Evolutionary conservation across 2,329 filamentous ascomycete species (phyloP), one percentile per base, ranked within the genome.

Genomic region (Aspergillus pseudoviridinutans): DNA sequence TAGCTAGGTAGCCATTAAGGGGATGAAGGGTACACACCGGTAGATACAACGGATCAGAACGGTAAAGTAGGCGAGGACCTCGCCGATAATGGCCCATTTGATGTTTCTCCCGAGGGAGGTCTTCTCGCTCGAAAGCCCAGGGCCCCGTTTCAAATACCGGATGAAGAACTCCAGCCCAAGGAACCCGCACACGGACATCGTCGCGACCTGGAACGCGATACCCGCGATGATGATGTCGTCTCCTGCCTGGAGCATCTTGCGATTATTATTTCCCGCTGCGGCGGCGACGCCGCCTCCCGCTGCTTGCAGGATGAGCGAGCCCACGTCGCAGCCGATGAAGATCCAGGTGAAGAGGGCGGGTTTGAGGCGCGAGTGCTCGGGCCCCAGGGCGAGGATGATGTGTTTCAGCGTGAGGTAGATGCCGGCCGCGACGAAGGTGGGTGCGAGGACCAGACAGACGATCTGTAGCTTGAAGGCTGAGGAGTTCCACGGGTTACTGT

Each of bases 291-390:
- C 84, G 56, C 84, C 84, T 12, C 84, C 84, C 7, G 76, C 77
- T 4, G 82, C 83, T 68, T 87, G 84, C 4, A 86, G 71, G 12
- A 83, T 61, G n/a, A 87, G 78, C n/a, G 80, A 82, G 54, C 83
- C 63, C 46, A 86, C 61, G 61, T 87, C 85, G 64, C 81, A 84
- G n/a, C 74, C 66, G 61, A 87, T 82, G 71, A 87, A 87, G 58
- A 86, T 79, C 68, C 80, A 80, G 10, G 84, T 84, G 68, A 85
- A 86, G 53, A 78, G 73, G 5, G 72, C 69, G 6, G 81, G 78
- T 44, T 74, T 75, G 54, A 83, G 72, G 27, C 75, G 73, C 24
- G 79, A 81, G 59, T 79, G 71, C 51, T 79, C 68, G 1, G 74
- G 68, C 5, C 84, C 84, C 54, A 85, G 82, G 51, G 78, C 76